A percentile compares a stretch with the other conserved stretches of the same genome.
Evolutionary conservation across 129 eudicot species (phyloP).

Genomic region (Flaveria sonorensis): DNA sequence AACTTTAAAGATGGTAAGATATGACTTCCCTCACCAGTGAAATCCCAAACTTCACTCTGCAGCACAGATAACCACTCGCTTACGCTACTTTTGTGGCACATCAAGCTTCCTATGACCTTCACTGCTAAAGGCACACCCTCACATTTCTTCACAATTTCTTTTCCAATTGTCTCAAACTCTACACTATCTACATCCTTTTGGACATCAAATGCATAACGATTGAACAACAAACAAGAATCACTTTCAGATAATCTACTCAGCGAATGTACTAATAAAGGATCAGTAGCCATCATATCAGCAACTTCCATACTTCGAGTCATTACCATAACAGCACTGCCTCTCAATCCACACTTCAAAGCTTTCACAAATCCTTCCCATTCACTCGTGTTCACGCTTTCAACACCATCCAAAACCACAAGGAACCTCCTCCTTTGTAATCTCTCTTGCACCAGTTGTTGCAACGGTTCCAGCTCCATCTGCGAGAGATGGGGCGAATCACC

Average conservation of each 20-base stretch:
- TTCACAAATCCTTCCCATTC: constrained; percentile 30
- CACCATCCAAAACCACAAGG: constrained; percentile 36
- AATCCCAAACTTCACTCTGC: constrained; percentile 42
- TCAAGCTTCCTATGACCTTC: constrained; percentile 38
- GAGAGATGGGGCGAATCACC: constrained; percentile 12
- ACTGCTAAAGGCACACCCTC: constrained; percentile 42
- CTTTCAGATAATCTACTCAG: constrained; percentile 23
- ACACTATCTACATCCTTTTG: neutral
- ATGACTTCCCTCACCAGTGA: constrained; percentile 17
- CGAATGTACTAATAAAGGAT: constrained; percentile 15
- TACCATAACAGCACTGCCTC: constrained; percentile 24
- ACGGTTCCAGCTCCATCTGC: constrained; percentile 12
- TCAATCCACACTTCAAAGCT: constrained; percentile 25
- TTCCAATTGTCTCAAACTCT: constrained; percentile 35
- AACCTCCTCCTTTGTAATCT: constrained; percentile 23
- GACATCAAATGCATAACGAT: constrained; percentile 27
- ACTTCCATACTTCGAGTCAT: constrained; percentile 22
- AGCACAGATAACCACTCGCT: constrained; percentile 33
- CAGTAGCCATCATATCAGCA: constrained; percentile 22
- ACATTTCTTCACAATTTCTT: constrained; percentile 33
- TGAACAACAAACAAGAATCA: constrained; percentile 37
- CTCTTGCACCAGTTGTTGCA: constrained; percentile 11
- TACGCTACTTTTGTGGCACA: constrained; percentile 32
- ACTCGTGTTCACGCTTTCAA: neutral
- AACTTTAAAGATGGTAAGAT: constrained; percentile 37